Evolutionary conservation across 352 stramenopile species (phyloP).

Genomic region (Pythium insidiosum): DNA sequence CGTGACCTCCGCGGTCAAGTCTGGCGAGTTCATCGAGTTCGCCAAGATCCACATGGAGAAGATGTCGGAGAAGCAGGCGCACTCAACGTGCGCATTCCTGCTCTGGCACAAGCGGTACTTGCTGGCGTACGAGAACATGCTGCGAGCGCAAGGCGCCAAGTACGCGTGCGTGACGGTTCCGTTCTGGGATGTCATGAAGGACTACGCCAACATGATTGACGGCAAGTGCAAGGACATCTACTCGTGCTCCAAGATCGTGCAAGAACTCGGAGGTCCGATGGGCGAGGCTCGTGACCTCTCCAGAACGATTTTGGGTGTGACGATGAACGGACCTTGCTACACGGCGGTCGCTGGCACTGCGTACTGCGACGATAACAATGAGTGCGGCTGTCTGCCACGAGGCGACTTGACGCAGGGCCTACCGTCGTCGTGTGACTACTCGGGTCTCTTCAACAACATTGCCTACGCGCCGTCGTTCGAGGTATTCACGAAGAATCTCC

Average conservation of each 20-base stretch:
- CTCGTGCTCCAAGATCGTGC: conserved; percentile 56
- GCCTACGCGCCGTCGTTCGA: no score
- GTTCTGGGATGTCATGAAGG: conserved; percentile 76
- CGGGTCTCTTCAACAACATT: no score
- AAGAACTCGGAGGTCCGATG: conserved; percentile 36
- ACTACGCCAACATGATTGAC: conserved; percentile 36
- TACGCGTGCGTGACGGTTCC: conserved; percentile 63
- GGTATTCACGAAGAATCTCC: no score
- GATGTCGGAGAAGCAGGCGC: conserved; percentile 33
- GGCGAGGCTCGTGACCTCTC: no score
- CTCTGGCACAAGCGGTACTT: conserved; percentile 59
- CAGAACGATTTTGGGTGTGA: no score
- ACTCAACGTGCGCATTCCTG: conserved; percentile 54
- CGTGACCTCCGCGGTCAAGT: conserved; percentile 23
- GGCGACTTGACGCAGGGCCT: no score
- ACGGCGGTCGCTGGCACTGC: no score
- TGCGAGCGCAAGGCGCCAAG: conserved; percentile 42
- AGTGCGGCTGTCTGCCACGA: no score
- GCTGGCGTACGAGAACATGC: conserved; percentile 52
- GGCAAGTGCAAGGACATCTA: conserved; percentile 47
- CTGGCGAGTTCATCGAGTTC: conserved; percentile 40
- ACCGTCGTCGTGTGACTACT: no score
- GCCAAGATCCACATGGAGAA: conserved; percentile 37
- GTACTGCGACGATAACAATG: no score
- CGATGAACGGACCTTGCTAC: no score